phyloP scores from a whole-genome alignment of 1,284 basidiomycete species.

The Coniophora puteana region DNA sequence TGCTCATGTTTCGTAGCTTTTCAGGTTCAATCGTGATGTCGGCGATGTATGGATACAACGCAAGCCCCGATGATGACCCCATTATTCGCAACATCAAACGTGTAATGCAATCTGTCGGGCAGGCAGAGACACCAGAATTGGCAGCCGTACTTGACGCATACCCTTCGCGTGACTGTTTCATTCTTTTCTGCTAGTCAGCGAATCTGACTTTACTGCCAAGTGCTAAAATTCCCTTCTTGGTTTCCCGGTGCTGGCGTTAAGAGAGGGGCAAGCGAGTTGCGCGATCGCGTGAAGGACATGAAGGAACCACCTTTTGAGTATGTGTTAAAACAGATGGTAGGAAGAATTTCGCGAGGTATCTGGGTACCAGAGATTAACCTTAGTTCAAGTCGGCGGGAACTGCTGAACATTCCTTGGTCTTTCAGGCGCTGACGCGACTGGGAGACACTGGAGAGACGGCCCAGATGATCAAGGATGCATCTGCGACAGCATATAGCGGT shows the following conservation, averaged over 20 bases:
- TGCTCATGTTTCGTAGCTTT: conserved; percentile 15
- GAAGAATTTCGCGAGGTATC: neutral
- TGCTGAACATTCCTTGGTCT: conserved; percentile 26
- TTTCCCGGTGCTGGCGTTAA: conserved; percentile 25
- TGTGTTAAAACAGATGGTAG: conserved; percentile 24
- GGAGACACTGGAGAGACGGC: conserved; percentile 11
- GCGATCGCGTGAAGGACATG: conserved; percentile 24
- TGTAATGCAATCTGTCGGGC: conserved; percentile 23
- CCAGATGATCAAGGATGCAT: conserved; percentile 24
- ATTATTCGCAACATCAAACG: conserved; percentile 26
- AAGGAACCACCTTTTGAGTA: conserved; percentile 25
- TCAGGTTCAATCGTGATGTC: conserved; percentile 31
- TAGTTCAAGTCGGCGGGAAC: conserved; percentile 12
- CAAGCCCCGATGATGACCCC: conserved; percentile 20
- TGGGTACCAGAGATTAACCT: neutral
- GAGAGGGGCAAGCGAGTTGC: conserved; percentile 28
- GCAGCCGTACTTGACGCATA: conserved; percentile 27
- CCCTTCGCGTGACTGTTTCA: conserved; percentile 26
- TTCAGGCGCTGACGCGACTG: conserved; percentile 25
- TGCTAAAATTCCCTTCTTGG: conserved; percentile 25
- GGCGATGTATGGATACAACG: conserved; percentile 31
- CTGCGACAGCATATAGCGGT: conserved; percentile 31
- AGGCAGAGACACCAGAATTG: conserved; percentile 22
- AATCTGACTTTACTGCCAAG: conserved; percentile 16
- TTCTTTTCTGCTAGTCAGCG: conserved; percentile 7